Percentiles rank a stretch among this genome's conserved stretches.
Evolutionary conservation across 2,329 filamentous ascomycete genomes (phyloP).

Genomic region (Aspergillus texensis): DNA sequence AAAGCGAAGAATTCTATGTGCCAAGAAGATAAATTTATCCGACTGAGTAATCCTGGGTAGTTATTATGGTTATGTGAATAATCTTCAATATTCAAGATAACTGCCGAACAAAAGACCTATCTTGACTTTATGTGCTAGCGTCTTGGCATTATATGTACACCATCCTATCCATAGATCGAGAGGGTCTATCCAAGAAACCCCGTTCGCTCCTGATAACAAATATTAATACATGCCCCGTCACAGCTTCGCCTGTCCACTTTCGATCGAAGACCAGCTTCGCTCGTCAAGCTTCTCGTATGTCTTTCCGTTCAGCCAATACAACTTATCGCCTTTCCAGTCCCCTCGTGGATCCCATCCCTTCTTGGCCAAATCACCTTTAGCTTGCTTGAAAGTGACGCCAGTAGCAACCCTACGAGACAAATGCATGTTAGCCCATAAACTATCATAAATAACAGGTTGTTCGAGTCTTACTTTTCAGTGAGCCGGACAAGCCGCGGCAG

Average conservation of each 20-base stretch:
- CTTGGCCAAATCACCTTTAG: constrained; percentile 48
- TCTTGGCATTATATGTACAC: background rate
- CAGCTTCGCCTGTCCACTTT: constrained; percentile 48
- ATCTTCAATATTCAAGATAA: background rate
- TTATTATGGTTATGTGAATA: too few relatives aligned
- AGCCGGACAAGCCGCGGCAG: constrained; percentile 52
- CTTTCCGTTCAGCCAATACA: constrained; percentile 50
- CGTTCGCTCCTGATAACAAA: background rate
- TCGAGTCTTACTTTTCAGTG: constrained; percentile 44
- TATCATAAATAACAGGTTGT: background rate
- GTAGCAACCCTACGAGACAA: constrained; percentile 42
- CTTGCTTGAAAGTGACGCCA: constrained; percentile 55
- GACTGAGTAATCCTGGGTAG: too few relatives aligned
- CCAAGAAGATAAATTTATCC: too few relatives aligned
- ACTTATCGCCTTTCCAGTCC: constrained; percentile 37
- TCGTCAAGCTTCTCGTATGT: constrained; percentile 43
- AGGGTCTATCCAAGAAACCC: background rate
- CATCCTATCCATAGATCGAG: background rate
- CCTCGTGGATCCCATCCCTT: constrained; percentile 44
- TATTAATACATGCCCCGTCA: constrained; percentile 23
- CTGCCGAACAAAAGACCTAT: background rate
- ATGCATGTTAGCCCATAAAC: constrained; percentile 1
- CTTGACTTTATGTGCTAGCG: background rate
- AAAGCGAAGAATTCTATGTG: too few relatives aligned
- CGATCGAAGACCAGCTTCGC: constrained; percentile 45